phyloP scores from a whole-genome alignment of 2,329 filamentous ascomycete genomes.

The Neopestalotiopsis sp. region DNA sequence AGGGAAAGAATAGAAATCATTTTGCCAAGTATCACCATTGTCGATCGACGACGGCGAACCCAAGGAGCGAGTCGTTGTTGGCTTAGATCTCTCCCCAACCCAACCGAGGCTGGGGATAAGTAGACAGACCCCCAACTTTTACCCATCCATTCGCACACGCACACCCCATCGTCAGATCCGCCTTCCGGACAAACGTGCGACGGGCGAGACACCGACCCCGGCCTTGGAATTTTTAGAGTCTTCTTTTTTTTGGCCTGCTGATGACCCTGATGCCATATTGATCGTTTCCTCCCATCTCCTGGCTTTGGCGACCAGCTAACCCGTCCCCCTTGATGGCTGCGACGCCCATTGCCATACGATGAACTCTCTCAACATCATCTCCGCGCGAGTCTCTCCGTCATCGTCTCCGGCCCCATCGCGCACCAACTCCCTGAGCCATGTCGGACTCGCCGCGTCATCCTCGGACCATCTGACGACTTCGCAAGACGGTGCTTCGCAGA shows the following conservation, averaged over 20 bases:
- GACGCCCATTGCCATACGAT: slow-evolving; percentile 65
- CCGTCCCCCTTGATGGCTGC: slow-evolving; percentile 55
- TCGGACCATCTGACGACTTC: slow-evolving; percentile 34
- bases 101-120: slow-evolving; percentile 26
- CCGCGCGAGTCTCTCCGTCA: slow-evolving; percentile 75
- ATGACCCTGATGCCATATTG: slow-evolving; percentile 16
- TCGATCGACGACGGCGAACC: neutral
- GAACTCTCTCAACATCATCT: slow-evolving; percentile 97
- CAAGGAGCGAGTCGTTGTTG: neutral
- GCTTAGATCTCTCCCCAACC: slow-evolving; percentile 11
- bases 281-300: neutral
- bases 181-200: slow-evolving; percentile 2
- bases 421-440: slow-evolving; percentile 64
- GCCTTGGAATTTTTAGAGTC: neutral
- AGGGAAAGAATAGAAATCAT: neutral
- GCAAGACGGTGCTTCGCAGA: slow-evolving; percentile 28
- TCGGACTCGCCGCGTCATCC: slow-evolving; percentile 52
- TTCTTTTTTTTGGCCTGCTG: neutral
- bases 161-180: slow-evolving; percentile 11
- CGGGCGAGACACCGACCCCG: slow-evolving; percentile 8
- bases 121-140: slow-evolving; percentile 17
- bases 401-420: slow-evolving; percentile 61
- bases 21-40: neutral
- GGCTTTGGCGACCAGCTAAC: slow-evolving; percentile 24
- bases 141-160: slow-evolving; percentile 5